Conservation (phyloP, 164 flowering plant genomes). For the Houttuynia cordata region DNA sequence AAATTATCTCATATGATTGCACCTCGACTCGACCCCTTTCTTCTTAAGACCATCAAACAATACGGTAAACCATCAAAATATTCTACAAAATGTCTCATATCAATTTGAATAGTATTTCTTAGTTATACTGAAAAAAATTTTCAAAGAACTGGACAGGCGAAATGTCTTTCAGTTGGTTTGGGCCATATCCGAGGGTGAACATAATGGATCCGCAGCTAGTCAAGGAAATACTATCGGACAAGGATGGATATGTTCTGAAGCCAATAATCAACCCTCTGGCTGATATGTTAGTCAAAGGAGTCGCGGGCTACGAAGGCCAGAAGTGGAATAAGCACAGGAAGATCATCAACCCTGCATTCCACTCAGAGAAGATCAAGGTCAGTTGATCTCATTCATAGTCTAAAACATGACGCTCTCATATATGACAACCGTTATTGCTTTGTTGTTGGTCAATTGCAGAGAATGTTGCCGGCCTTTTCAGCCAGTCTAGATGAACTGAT, state of each 20-base stretch:
- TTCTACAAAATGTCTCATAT: background rate
- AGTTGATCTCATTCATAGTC: background rate
- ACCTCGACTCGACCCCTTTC: slow-evolving; percentile 12
- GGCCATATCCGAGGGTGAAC: slow-evolving; percentile 26
- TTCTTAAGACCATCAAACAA: background rate
- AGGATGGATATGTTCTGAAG: slow-evolving; percentile 16
- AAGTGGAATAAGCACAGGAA: slow-evolving; percentile 38
- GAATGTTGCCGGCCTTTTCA: background rate
- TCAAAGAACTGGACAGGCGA: slow-evolving; percentile 1
- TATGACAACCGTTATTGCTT: background rate
- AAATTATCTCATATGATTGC: slow-evolving; percentile 8
- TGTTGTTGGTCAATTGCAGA: background rate
- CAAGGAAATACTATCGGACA: slow-evolving; percentile 18
- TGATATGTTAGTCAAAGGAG: slow-evolving; percentile 17
- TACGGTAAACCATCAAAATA: background rate
- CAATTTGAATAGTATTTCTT: too few relatives aligned
- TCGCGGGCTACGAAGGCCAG: slow-evolving; percentile 24
- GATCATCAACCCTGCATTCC: slow-evolving; percentile 35
- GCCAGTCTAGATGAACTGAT: background rate
- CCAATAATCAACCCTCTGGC: slow-evolving; percentile 9
- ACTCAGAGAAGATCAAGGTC: slow-evolving; percentile 35
- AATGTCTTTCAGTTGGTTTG: slow-evolving; percentile 25
- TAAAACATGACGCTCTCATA: too few relatives aligned
- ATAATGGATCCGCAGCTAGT: slow-evolving; percentile 26
- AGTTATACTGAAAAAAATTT: background rate